These are phyloP conservation scores for Apiotrichum gracile DNA, from an alignment of 1,284 basidiomycete genomes.

Conservation along the genomic window DNA sequence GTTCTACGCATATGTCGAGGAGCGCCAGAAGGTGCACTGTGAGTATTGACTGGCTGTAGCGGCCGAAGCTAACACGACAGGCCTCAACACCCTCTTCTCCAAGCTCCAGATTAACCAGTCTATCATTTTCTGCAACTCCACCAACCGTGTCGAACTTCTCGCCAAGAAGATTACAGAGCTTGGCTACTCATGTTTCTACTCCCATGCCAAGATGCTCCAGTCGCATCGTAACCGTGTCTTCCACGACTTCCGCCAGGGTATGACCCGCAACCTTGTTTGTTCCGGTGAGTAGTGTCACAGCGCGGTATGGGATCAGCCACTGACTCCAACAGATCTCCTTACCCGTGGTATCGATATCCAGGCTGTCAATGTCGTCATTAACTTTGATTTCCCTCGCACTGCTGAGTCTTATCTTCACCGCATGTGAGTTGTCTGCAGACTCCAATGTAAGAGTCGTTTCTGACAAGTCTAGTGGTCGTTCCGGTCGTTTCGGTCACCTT, in stretches of 20 bases:
- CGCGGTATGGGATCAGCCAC: not conserved
- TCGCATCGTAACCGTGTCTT: conserved; percentile 98
- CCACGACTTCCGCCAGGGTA: conserved; percentile 98
- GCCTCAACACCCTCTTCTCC: conserved; percentile 38
- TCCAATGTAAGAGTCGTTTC: not conserved
- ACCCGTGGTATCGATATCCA: conserved; percentile 99
- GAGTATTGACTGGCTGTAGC: not conserved
- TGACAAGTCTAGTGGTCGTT: conserved; percentile 66
- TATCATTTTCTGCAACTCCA: conserved; percentile 99
- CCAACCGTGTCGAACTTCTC: conserved; percentile 96
- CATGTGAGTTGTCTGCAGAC: conserved; percentile 25
- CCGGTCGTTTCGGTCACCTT: conserved; percentile 93
- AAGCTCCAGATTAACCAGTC: conserved; percentile 98
- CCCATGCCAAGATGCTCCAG: conserved; percentile 99
- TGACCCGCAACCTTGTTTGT: conserved; percentile 97
- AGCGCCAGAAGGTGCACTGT: conserved; percentile 98
- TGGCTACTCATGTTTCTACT: conserved; percentile 99
- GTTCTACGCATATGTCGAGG: conserved; percentile 98
- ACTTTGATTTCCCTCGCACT: conserved; percentile 99
- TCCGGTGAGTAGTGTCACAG: conserved; percentile 48
- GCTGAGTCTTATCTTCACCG: conserved; percentile 95
- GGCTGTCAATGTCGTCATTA: conserved; percentile 99
- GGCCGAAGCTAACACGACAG: not conserved
- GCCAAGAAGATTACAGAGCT: conserved; percentile 99
- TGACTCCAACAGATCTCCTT: conserved; percentile 65